phyloP scores from a whole-genome alignment of 2,329 filamentous ascomycete species.

The Dactylella cylindrospora region DNA sequence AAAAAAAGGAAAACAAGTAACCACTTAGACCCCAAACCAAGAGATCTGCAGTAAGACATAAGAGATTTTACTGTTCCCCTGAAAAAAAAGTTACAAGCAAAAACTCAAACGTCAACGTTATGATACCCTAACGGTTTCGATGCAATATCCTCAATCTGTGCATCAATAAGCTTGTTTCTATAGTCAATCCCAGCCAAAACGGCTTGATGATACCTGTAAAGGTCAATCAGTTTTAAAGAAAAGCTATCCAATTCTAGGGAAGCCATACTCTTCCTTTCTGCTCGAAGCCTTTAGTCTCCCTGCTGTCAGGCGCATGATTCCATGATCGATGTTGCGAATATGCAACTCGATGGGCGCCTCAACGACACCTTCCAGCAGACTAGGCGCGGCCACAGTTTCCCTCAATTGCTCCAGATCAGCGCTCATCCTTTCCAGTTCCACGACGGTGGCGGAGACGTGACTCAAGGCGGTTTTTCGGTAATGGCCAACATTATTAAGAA shows the following conservation, averaged over 20 bases:
- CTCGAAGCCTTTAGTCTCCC: conserved; percentile 57
- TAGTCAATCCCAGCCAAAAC: conserved; percentile 39
- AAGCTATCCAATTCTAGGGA: neutral
- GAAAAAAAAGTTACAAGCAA: too few relatives aligned
- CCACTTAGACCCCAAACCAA: too few relatives aligned
- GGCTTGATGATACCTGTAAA: conserved; percentile 33
- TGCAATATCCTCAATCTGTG: conserved; percentile 37
- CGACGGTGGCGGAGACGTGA: conserved; percentile 69
- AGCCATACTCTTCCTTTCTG: conserved; percentile 41
- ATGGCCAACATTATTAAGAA: conserved; percentile 66
- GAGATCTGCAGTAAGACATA: too few relatives aligned
- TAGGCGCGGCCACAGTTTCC: conserved; percentile 67
- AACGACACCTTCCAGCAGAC: conserved; percentile 57
- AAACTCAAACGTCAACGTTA: conserved; percentile 36
- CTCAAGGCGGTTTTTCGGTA: conserved; percentile 67
- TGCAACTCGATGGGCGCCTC: conserved; percentile 70
- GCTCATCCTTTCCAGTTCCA: conserved; percentile 73
- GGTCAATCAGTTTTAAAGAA: conserved; percentile 2
- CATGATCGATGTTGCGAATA: conserved; percentile 71
- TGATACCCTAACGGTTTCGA: conserved; percentile 25
- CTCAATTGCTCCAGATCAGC: conserved; percentile 70
- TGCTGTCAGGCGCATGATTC: conserved; percentile 69
- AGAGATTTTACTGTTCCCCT: neutral
- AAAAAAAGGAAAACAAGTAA: neutral
- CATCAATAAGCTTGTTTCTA: conserved; percentile 35